A percentile compares a stretch with the other conserved stretches of the same genome.
phyloP scores from a whole-genome alignment of 169 alveolate genomes.

The Eimeria praecox region DNA sequence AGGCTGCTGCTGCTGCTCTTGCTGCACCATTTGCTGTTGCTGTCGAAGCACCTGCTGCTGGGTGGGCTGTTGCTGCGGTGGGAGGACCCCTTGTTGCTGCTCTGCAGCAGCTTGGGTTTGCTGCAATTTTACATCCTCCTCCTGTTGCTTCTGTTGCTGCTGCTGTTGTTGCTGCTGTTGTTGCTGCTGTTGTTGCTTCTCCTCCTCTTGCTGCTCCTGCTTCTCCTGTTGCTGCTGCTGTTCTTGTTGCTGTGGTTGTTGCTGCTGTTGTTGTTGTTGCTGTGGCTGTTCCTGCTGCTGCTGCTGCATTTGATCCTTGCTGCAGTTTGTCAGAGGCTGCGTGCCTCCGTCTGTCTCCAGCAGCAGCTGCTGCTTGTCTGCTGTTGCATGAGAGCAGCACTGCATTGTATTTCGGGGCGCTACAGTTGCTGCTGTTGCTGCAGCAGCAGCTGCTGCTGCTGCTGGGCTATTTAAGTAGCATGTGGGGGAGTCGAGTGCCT shows the following conservation, averaged over 20 bases:
- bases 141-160: background rate
- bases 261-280: background rate
- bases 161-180: background rate
- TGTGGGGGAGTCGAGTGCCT: conserved; percentile 4
- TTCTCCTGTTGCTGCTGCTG: background rate
- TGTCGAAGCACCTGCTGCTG: background rate
- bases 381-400: background rate
- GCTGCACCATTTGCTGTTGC: conserved; percentile 47
- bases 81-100: background rate
- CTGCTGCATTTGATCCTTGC: background rate
- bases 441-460: conserved; percentile 39
- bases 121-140: background rate
- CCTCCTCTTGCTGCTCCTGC: background rate
- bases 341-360: background rate
- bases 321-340: background rate
- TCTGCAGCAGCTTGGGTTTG: background rate
- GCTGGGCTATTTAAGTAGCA: background rate
- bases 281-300: conserved; percentile 9
- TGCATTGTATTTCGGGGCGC: background rate
- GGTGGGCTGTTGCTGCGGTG: background rate
- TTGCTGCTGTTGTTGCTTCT: no score
- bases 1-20: conserved; percentile 13
- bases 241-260: background rate
- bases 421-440: conserved; percentile 9
- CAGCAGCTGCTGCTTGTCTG: background rate